Percentiles rank a stretch among this genome's conserved stretches.
These are phyloP conservation scores for Triglochin maritima DNA, from an alignment of 106 monocot species.

Conservation along the genomic window DNA sequence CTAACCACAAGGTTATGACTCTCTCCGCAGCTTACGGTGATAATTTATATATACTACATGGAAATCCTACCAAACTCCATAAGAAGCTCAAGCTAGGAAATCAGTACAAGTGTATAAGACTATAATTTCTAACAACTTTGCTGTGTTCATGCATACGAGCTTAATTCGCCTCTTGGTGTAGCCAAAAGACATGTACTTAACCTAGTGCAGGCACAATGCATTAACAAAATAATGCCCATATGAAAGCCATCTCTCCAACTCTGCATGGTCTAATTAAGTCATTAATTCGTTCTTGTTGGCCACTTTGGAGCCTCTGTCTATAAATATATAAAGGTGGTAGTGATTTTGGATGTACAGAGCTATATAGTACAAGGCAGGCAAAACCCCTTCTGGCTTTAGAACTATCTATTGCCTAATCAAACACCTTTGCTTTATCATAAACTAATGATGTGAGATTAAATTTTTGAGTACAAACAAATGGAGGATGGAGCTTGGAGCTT, in stretches of 20 bases:
- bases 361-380: not conserved
- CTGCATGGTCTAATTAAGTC: constrained; percentile 1
- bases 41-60: too few species aligned
- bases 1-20: too few species aligned
- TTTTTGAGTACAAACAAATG: not conserved
- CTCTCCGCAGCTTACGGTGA: too few species aligned
- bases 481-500: constrained; percentile 2
- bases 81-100: too few species aligned
- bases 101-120: not conserved
- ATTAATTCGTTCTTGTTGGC: constrained; percentile 4
- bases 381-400: not conserved
- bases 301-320: not conserved
- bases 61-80: too few species aligned
- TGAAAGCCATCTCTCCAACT: not conserved
- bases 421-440: not conserved
- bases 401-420: not conserved
- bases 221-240: not conserved
- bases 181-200: too few species aligned
- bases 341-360: not conserved
- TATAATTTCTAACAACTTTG: not conserved
- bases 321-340: not conserved
- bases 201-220: not conserved
- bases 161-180: not conserved
- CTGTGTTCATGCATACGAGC: not conserved
- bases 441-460: not conserved